These are phyloP conservation scores for Mollisia scopiformis DNA, from an alignment of 2,329 filamentous ascomycete genomes.

Conservation along the genomic window DNA sequence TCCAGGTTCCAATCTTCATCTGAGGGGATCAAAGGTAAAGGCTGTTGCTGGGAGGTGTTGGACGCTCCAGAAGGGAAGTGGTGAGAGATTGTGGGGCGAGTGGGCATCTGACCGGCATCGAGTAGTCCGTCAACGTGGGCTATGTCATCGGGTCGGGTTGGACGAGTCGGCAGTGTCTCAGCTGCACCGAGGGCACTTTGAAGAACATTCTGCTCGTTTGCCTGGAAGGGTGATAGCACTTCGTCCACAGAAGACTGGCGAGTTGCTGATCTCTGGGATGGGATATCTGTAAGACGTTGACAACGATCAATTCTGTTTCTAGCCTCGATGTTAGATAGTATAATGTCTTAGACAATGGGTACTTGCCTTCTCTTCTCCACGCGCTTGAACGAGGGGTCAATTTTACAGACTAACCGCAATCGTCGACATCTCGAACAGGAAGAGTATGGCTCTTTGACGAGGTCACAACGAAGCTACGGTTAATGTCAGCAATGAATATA, in stretches of 20 bases:
- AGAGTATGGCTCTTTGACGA: slow-evolving; percentile 75
- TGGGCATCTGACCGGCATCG: background rate
- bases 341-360: background rate
- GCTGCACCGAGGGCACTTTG: background rate
- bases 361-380: slow-evolving; percentile 76
- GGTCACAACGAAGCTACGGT: slow-evolving; percentile 72
- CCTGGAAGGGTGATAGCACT: background rate
- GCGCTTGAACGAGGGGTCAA: slow-evolving; percentile 82
- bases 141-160: background rate
- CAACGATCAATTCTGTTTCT: background rate
- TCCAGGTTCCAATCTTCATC: background rate
- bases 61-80: background rate
- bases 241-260: background rate
- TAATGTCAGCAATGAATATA: background rate
- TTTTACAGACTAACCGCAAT: slow-evolving; percentile 77
- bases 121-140: background rate
- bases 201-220: background rate
- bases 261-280: background rate
- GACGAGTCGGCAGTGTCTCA: background rate
- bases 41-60: background rate
- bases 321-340: background rate
- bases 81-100: background rate
- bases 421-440: slow-evolving; percentile 75
- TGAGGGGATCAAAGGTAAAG: background rate
- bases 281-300: background rate